A percentile compares a stretch with the other conserved stretches of the same genome.
Evolutionary conservation across 257 asterid genomes (phyloP).

Genomic region (Voacanga thouarsii): DNA sequence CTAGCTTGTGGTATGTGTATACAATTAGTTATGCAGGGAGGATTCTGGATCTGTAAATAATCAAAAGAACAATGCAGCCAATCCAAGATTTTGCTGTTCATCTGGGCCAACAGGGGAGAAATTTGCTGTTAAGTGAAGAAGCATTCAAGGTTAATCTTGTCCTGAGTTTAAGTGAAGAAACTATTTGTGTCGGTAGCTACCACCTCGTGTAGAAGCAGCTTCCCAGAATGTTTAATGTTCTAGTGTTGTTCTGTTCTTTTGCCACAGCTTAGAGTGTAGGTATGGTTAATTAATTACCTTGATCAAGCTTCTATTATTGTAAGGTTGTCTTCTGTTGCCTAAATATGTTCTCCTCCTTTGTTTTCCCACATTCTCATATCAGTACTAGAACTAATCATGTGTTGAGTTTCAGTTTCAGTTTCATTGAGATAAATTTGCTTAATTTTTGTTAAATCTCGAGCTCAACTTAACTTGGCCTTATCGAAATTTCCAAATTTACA

Average conservation of each 20-base stretch:
- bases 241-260: neutral
- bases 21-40: conserved; percentile 17
- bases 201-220: neutral
- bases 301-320: neutral
- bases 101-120: neutral
- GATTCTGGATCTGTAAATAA: conserved; percentile 13
- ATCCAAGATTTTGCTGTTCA: neutral
- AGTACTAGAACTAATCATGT: no score
- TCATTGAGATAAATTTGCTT: no score
- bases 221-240: neutral
- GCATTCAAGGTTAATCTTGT: no score
- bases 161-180: neutral
- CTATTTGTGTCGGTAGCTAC: no score
- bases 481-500: no score
- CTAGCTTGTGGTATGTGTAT: conserved; percentile 3
- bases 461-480: no score
- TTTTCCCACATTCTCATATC: no score
- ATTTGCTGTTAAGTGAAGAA: no score
- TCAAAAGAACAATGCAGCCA: neutral
- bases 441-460: no score
- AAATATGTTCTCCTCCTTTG: no score
- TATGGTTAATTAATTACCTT: neutral
- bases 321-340: no score
- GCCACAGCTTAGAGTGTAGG: neutral
- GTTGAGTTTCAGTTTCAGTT: no score